phyloP scores from a whole-genome alignment of 2,329 filamentous ascomycete genomes.

The Alternaria sp. region DNA sequence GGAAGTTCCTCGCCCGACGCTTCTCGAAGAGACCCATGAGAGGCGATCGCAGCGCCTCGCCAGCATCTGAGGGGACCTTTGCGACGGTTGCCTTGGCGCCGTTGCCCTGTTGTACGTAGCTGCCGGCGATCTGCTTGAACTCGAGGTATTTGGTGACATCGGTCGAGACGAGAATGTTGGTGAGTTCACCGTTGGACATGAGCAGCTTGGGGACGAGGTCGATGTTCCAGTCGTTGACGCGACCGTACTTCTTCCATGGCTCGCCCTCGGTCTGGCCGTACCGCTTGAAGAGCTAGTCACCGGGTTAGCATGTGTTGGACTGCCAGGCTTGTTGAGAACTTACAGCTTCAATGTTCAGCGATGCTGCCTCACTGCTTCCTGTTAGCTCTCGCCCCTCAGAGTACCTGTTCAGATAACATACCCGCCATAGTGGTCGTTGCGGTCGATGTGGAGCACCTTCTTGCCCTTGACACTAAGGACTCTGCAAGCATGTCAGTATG shows the following conservation, averaged over 20 bases:
- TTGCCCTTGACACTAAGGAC: slow-evolving; percentile 98
- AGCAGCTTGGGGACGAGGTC: slow-evolving; percentile 97
- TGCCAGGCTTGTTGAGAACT: slow-evolving; percentile 53
- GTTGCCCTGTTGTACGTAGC: slow-evolving; percentile 89
- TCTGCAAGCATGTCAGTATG: slow-evolving; percentile 55
- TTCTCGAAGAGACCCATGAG: slow-evolving; percentile 99
- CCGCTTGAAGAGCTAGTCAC: slow-evolving; percentile 85
- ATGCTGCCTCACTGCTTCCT: slow-evolving; percentile 80
- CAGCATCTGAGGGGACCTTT: slow-evolving; percentile 94
- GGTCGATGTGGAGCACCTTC: slow-evolving; percentile 98
- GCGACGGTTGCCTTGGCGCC: slow-evolving; percentile 88
- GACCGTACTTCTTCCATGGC: slow-evolving; percentile 98
- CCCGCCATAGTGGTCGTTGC: slow-evolving; percentile 98
- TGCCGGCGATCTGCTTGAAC: slow-evolving; percentile 78
- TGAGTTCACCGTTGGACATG: slow-evolving; percentile 98
- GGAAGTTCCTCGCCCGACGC: slow-evolving; percentile 92
- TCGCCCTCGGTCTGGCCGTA: slow-evolving; percentile 87
- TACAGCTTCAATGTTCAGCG: slow-evolving; percentile 87
- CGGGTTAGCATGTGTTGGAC: slow-evolving; percentile 51
- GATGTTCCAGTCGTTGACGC: slow-evolving; percentile 98
- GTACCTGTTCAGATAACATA: slow-evolving; percentile 57
- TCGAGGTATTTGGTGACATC: slow-evolving; percentile 67
- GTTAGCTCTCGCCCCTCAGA: slow-evolving; percentile 29
- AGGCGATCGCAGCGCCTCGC: slow-evolving; percentile 84
- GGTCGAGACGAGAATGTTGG: slow-evolving; percentile 97